Base-by-base conservation (phyloP, 139 green algal species). In the Raphidocelis subcapitata region DNA sequence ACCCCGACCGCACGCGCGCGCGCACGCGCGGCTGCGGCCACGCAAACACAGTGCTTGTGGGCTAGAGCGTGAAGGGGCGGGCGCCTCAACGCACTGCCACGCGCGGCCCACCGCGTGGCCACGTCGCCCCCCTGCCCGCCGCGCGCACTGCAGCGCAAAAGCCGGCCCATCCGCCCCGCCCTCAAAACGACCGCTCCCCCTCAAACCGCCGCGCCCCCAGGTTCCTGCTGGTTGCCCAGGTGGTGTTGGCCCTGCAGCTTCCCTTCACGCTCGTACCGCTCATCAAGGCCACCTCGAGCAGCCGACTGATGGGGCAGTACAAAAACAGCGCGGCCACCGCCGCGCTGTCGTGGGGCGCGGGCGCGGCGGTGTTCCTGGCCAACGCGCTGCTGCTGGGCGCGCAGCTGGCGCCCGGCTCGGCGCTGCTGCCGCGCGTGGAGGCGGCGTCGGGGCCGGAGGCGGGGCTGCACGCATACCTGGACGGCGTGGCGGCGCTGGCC, bases 171-270 rank as follows among this genome's bases (percentile, higher is more conserved):
- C 41, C 12, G 41, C 12, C 41, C 41, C 41, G 8, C 12, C 41
- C 8, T 12, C 41, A 49, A 49, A 8, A 49, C 8, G 41, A 8
- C 41, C 41, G 8, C 41, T 49, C 12, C 41, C 12, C 41, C 41
- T 12, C 41, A 49, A 8, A 49, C 41, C 41, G 8, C 41, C 41
- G 8, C 1, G n/a, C n/a, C n/a, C n/a, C n/a, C 71, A 87, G 76
- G 78, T 82, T 83, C 79, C 76, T 90, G n/a, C 72, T 90, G 26
- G 78, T 86, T 33, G 82, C 84, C 1, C 84, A 90, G 69, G 78
- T 90, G n/a, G 73, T 87, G 4, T 52, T 90, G 63, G 82, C 84
- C 20, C 77, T 90, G 62, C 82, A 90, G 66, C 78, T 90, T 26
- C 84, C 84, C 33, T 85, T 90, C 65, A 85, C 82, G 1, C 72